These are phyloP conservation scores for Pestalotiopsis sp. DNA, from an alignment of 2,329 filamentous ascomycete genomes.

Conservation along the genomic window DNA sequence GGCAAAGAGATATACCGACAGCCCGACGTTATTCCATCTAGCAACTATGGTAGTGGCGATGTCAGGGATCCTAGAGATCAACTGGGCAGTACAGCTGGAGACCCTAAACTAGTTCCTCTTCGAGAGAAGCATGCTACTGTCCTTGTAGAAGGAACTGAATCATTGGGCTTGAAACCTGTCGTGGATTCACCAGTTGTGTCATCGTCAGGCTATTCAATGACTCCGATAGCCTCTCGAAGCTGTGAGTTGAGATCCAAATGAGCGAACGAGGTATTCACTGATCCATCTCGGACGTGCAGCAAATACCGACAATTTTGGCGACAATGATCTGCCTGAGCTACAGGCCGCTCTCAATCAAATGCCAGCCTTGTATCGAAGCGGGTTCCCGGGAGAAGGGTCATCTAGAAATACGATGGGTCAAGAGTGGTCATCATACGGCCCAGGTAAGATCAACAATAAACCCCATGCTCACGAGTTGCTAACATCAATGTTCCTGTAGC, in stretches of 20 bases:
- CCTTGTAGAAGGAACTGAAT: not conserved
- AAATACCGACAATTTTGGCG: not conserved
- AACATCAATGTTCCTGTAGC: not conserved
- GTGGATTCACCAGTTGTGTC: not conserved
- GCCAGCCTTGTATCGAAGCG: not conserved
- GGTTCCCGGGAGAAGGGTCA: not conserved
- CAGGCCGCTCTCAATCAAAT: not conserved
- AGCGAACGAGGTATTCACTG: not conserved
- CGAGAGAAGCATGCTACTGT: not conserved
- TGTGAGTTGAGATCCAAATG: not conserved
- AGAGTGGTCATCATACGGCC: not conserved
- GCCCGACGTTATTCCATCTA: not conserved
- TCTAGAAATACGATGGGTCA: not conserved
- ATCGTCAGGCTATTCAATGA: not conserved
- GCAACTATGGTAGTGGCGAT: not conserved
- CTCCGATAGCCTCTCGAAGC: not conserved
- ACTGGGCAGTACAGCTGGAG: not conserved
- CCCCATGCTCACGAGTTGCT: not conserved
- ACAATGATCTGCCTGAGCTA: not conserved
- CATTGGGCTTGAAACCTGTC: no score
- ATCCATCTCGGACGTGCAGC: not conserved
- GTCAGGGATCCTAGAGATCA: not conserved
- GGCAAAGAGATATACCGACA: not conserved
- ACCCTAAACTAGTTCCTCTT: not conserved
- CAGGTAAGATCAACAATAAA: not conserved